Evolutionary conservation across 768 basidiomycete species (phyloP).

Genomic region (Amanita jacksonii): DNA sequence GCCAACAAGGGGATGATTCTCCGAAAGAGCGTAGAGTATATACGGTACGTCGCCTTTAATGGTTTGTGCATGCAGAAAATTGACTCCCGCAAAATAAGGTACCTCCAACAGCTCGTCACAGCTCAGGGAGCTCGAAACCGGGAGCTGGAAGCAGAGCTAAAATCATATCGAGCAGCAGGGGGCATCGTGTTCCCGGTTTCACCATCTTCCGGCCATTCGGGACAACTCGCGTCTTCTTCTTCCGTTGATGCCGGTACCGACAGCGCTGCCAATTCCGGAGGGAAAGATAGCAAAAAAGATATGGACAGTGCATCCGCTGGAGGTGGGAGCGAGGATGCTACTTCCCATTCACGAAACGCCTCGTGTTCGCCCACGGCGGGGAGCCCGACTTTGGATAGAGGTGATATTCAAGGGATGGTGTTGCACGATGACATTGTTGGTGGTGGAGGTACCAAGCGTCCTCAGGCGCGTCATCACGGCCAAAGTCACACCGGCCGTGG

Average conservation of each 20-base stretch:
- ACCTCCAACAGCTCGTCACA: conserved; percentile 78
- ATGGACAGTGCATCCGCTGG: too few species aligned
- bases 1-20: conserved; percentile 95
- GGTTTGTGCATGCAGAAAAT: too few species aligned
- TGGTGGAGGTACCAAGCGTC: neutral
- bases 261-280: too few species aligned
- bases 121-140: conserved; percentile 72
- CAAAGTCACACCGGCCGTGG: neutral
- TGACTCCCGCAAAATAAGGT: too few species aligned
- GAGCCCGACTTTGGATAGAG: neutral
- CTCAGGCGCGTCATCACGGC: neutral
- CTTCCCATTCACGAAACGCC: too few species aligned
- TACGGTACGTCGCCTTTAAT: conserved; percentile 25
- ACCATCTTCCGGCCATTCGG: conserved; percentile 13
- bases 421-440: conserved; percentile 13
- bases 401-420: conserved; percentile 12
- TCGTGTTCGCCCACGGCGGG: too few species aligned
- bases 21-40: conserved; percentile 72
- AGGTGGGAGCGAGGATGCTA: too few species aligned
- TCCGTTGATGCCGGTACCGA: conserved; percentile 1
- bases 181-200: too few species aligned
- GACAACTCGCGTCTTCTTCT: too few species aligned
- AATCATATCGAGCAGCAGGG: conserved; percentile 27
- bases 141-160: conserved; percentile 68
- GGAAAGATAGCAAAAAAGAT: too few species aligned